A percentile compares a stretch with the other conserved stretches of the same genome.
These are phyloP conservation scores for Baeospora myosura DNA, from an alignment of 1,284 basidiomycete genomes.

Conservation along the genomic window DNA sequence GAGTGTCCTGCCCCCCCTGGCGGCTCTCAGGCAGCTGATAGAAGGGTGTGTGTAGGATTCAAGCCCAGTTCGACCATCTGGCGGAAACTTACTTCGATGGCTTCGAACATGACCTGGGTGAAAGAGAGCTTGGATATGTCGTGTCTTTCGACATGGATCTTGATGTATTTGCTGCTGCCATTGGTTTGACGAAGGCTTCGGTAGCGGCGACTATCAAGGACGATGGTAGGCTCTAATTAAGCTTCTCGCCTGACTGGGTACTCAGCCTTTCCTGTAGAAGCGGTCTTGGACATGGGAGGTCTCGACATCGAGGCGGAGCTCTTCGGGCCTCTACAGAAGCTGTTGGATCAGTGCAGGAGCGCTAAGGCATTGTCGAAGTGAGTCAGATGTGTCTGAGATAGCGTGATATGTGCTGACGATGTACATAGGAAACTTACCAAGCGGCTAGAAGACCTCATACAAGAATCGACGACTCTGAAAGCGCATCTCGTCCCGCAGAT, in stretches of 20 bases:
- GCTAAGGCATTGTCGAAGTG: constrained; percentile 79
- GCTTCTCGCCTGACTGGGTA: constrained; percentile 3
- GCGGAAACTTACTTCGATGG: constrained; percentile 78
- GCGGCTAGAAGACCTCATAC: constrained; percentile 73
- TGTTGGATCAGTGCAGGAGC: constrained; percentile 75
- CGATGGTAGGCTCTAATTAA: constrained; percentile 43
- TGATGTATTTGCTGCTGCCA: constrained; percentile 85
- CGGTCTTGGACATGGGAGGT: constrained; percentile 64
- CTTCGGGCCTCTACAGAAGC: constrained; percentile 72
- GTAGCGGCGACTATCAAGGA: constrained; percentile 70
- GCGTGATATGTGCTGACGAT: constrained; percentile 7
- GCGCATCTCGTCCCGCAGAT: constrained; percentile 66
- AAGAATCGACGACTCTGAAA: constrained; percentile 66
- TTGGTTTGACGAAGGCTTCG: constrained; percentile 81
- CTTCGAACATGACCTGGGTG: constrained; percentile 79
- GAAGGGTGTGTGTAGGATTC: constrained; percentile 50
- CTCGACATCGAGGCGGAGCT: constrained; percentile 67
- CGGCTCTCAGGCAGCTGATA: neutral
- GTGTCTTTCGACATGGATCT: constrained; percentile 81
- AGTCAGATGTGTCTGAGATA: constrained; percentile 21
- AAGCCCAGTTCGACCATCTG: constrained; percentile 87
- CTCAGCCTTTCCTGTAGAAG: constrained; percentile 40
- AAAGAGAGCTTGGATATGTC: constrained; percentile 81
- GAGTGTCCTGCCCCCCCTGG: constrained; percentile 20
- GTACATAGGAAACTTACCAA: constrained; percentile 77